phyloP scores from a whole-genome alignment of 2,329 filamentous ascomycete genomes.

The Salinomyces thailandicus region DNA sequence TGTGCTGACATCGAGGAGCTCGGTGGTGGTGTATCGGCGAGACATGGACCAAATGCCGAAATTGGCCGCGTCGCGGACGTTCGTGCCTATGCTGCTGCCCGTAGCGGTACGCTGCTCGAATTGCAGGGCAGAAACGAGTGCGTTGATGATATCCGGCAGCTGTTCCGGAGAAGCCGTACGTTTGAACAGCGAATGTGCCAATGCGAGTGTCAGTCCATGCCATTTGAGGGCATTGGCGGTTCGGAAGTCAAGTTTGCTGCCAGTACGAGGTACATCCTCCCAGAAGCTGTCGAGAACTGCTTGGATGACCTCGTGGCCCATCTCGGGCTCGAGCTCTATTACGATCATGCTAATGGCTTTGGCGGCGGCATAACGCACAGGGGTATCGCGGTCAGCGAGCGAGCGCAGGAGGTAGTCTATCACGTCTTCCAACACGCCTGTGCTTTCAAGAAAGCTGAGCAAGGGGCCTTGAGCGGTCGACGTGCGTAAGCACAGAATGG shows the following conservation, averaged over 20 bases:
- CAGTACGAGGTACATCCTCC: slow-evolving; percentile 48
- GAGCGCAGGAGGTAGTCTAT: slow-evolving; percentile 72
- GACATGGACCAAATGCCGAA: slow-evolving; percentile 94
- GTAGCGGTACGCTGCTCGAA: slow-evolving; percentile 84
- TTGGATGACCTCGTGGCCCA: slow-evolving; percentile 80
- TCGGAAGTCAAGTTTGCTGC: slow-evolving; percentile 48
- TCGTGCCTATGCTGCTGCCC: slow-evolving; percentile 75
- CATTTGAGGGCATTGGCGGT: slow-evolving; percentile 74
- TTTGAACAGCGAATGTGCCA: slow-evolving; percentile 78
- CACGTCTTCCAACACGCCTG: slow-evolving; percentile 54
- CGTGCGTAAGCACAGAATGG: slow-evolving; percentile 51
- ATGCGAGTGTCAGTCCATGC: slow-evolving; percentile 83
- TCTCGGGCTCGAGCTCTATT: slow-evolving; percentile 63
- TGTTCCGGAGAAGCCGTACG: slow-evolving; percentile 63
- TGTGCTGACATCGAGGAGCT: slow-evolving; percentile 56
- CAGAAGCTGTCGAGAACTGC: slow-evolving; percentile 63
- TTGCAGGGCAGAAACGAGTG: slow-evolving; percentile 65
- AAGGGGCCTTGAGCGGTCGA: slow-evolving; percentile 15
- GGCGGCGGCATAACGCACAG: slow-evolving; percentile 79
- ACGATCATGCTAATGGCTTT: slow-evolving; percentile 86
- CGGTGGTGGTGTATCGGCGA: slow-evolving; percentile 69
- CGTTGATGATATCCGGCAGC: slow-evolving; percentile 63
- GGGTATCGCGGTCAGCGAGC: slow-evolving; percentile 78
- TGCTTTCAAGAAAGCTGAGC: slow-evolving; percentile 26
- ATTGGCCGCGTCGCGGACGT: slow-evolving; percentile 88